These are phyloP conservation scores for Cytospora leucostoma DNA, from an alignment of 2,329 filamentous ascomycete genomes.

Conservation along the genomic window DNA sequence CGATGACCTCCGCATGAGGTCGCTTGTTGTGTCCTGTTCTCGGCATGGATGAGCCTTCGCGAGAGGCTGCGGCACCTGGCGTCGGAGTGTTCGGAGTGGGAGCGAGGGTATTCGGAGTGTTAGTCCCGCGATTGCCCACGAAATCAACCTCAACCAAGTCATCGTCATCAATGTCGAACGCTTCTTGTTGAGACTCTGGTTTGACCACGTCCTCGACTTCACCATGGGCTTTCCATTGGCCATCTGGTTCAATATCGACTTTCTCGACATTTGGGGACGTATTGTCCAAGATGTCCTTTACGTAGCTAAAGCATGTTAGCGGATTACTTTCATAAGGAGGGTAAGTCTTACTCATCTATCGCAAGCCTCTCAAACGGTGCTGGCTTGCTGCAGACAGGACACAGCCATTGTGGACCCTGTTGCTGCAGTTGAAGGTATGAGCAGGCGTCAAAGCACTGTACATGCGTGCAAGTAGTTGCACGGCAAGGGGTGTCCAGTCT, in stretches of 20 bases:
- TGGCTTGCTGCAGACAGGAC: constrained; percentile 85
- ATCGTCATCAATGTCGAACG: constrained; percentile 47
- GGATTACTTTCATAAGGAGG: background rate
- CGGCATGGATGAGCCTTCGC: constrained; percentile 41
- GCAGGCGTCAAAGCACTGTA: constrained; percentile 91
- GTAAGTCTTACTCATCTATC: constrained; percentile 72
- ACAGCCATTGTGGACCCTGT: constrained; percentile 95
- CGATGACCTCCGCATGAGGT: constrained; percentile 55
- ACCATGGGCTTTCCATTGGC: constrained; percentile 64
- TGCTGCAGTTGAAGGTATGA: constrained; percentile 94
- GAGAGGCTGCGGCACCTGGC: constrained; percentile 39
- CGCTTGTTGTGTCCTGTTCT: constrained; percentile 49
- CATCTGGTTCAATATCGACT: constrained; percentile 86
- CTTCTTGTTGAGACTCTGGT: constrained; percentile 34
- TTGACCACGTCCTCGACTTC: constrained; percentile 36
- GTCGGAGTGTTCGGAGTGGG: constrained; percentile 32
- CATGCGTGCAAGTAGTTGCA: constrained; percentile 78
- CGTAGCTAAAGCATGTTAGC: constrained; percentile 60
- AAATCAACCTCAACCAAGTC: constrained; percentile 49
- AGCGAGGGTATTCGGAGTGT: constrained; percentile 40
- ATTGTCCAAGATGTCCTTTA: constrained; percentile 78
- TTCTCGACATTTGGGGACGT: constrained; percentile 75
- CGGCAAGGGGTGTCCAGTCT: constrained; percentile 80
- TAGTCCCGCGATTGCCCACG: constrained; percentile 38
- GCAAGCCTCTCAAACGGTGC: constrained; percentile 80